These are phyloP conservation scores for Tubosaeta sp. DNA, from an alignment of 768 basidiomycete genomes.

Conservation along the genomic window DNA sequence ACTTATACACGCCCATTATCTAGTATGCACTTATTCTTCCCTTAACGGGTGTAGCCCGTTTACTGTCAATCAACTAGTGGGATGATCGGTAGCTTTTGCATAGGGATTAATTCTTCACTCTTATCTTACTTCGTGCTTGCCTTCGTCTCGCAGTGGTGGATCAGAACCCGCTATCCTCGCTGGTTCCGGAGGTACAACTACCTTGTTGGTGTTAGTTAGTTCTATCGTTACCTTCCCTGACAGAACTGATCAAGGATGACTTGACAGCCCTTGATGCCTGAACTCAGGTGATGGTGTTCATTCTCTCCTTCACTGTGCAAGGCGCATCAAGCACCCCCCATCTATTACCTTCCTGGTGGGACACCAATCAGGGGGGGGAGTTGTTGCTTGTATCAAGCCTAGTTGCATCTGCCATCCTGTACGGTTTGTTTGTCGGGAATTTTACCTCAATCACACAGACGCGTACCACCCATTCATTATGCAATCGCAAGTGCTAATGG, in stretches of 20 bases:
- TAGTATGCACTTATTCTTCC: slow-evolving; percentile 13
- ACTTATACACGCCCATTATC: slow-evolving; percentile 28
- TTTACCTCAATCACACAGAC: not conserved
- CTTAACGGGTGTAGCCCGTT: not conserved
- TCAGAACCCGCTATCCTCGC: slow-evolving; percentile 33
- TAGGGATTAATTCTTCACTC: slow-evolving; percentile 26
- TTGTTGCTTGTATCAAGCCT: slow-evolving; percentile 11
- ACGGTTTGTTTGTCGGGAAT: not conserved
- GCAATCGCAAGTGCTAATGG: not conserved
- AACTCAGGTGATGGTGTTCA: slow-evolving; percentile 51
- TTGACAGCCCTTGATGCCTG: slow-evolving; percentile 35
- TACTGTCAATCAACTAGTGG: not conserved
- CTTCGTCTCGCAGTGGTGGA: slow-evolving; percentile 36
- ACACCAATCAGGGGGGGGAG: slow-evolving; percentile 50
- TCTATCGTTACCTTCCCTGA: not conserved
- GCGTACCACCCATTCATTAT: not conserved
- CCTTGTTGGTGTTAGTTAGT: slow-evolving; percentile 38
- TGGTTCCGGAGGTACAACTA: slow-evolving; percentile 39
- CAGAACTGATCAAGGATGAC: not conserved
- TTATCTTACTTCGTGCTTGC: slow-evolving; percentile 18
- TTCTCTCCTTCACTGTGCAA: slow-evolving; percentile 46
- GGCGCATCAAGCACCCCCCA: slow-evolving; percentile 47
- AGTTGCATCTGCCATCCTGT: not conserved
- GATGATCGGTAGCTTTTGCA: slow-evolving; percentile 14
- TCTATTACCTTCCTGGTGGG: slow-evolving; percentile 56